Conservation (phyloP, 345 rosid species). For the Streptanthus diversifolius region DNA sequence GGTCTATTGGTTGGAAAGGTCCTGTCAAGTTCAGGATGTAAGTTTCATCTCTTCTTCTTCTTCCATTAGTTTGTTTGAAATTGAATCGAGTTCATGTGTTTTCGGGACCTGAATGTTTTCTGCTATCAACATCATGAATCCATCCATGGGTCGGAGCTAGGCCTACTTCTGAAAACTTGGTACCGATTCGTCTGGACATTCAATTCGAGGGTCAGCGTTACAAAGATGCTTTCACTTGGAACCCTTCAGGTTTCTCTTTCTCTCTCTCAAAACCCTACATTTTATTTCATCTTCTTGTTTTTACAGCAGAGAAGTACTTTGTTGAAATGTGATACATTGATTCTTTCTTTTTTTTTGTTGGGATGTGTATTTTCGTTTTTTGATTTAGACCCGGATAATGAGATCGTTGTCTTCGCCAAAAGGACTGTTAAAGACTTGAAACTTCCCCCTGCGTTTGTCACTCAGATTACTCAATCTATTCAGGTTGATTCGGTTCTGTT, state of each 20-base stretch:
- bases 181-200: slow-evolving; percentile 83
- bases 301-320: not conserved
- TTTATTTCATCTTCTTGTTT: not conserved
- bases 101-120: slow-evolving; percentile 1
- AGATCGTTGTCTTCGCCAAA: slow-evolving; percentile 74
- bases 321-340: not conserved
- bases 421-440: slow-evolving; percentile 91
- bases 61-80: slow-evolving; percentile 6
- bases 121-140: not conserved
- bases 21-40: slow-evolving; percentile 88
- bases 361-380: not conserved
- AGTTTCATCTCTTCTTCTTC: slow-evolving; percentile 26
- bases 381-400: slow-evolving; percentile 78
- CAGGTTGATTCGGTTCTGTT: slow-evolving; percentile 46
- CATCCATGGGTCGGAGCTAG: slow-evolving; percentile 37
- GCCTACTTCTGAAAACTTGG: slow-evolving; percentile 84
- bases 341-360: not conserved
- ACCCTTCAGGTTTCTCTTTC: slow-evolving; percentile 64
- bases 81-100: not conserved
- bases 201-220: slow-evolving; percentile 88
- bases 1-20: slow-evolving; percentile 27
- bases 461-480: slow-evolving; percentile 87
- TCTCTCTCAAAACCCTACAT: not conserved
- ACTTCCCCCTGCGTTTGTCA: slow-evolving; percentile 73
- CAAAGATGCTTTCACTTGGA: slow-evolving; percentile 96